phyloP scores from a whole-genome alignment of 1,139 yeast genomes.

The Debaryomyces psychrophilus region DNA sequence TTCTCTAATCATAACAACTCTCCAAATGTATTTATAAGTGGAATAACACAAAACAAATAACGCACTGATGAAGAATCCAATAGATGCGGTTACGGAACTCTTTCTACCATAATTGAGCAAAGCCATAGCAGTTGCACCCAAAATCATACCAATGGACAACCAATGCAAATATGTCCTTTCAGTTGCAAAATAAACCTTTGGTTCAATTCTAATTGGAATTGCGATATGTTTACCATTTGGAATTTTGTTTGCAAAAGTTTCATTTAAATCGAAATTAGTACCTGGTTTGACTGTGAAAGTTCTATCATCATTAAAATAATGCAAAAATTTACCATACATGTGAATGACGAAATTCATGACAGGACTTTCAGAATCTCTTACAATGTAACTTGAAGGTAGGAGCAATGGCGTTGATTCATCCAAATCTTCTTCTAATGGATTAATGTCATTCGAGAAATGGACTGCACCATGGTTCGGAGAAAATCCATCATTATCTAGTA shows the following conservation, averaged over 20 bases:
- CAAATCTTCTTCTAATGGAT: constrained; percentile 53
- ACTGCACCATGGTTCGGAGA: constrained; percentile 42
- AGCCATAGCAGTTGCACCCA: constrained; percentile 74
- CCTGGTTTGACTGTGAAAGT: constrained; percentile 79
- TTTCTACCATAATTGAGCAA: constrained; percentile 70
- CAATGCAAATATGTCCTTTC: constrained; percentile 81
- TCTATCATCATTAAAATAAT: constrained; percentile 65
- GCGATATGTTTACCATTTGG: constrained; percentile 81
- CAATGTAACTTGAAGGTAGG: constrained; percentile 39
- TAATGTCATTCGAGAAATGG: constrained; percentile 50
- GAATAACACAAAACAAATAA: constrained; percentile 73
- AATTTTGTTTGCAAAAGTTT: constrained; percentile 51
- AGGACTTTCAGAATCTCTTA: constrained; percentile 33
- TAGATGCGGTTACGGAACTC: constrained; percentile 76
- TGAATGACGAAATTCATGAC: constrained; percentile 35
- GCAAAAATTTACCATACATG: constrained; percentile 42
- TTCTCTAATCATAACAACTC: constrained; percentile 80
- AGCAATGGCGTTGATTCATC: constrained; percentile 47
- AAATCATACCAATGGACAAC: constrained; percentile 72
- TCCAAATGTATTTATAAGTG: constrained; percentile 74
- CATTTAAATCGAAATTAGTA: constrained; percentile 68
- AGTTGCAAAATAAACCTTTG: constrained; percentile 82
- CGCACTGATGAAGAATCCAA: constrained; percentile 87
- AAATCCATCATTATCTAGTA: constrained; percentile 38
- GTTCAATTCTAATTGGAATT: constrained; percentile 81